Conservation (phyloP, 305 asterid genomes). For the Ilex paraguariensis region DNA sequence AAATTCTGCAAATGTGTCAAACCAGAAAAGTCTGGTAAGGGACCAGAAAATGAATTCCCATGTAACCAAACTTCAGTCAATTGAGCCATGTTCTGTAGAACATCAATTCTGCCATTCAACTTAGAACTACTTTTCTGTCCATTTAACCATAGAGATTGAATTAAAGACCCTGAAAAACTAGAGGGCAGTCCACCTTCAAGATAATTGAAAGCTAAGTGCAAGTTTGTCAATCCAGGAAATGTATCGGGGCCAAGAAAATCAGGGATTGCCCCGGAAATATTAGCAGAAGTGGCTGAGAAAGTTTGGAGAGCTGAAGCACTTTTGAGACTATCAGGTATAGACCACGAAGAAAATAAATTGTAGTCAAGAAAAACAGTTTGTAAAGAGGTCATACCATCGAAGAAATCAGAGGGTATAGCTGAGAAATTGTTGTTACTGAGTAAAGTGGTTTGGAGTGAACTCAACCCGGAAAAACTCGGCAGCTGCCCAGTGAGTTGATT, state of each 20-base stretch:
- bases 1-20: background rate
- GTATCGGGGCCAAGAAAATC: background rate
- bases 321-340: too few species aligned
- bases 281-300: background rate
- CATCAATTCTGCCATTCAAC: background rate
- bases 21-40: background rate
- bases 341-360: too few species aligned
- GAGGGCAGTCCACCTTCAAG: background rate
- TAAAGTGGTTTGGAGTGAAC: background rate
- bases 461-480: background rate
- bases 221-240: background rate
- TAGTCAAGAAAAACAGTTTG: too few species aligned
- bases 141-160: background rate
- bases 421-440: too few species aligned
- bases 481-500: background rate
- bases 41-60: background rate
- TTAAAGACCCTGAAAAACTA: background rate
- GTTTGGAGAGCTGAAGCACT: too few species aligned
- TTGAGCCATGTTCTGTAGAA: background rate
- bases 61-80: background rate
- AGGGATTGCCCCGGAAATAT: background rate
- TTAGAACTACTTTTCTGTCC: background rate
- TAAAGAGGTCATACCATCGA: too few species aligned
- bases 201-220: background rate
- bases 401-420: too few species aligned